Evolutionary conservation across 2,329 filamentous ascomycete genomes (phyloP), one percentile per base, ranked within the genome.

Genomic region (Madurella fahalii): DNA sequence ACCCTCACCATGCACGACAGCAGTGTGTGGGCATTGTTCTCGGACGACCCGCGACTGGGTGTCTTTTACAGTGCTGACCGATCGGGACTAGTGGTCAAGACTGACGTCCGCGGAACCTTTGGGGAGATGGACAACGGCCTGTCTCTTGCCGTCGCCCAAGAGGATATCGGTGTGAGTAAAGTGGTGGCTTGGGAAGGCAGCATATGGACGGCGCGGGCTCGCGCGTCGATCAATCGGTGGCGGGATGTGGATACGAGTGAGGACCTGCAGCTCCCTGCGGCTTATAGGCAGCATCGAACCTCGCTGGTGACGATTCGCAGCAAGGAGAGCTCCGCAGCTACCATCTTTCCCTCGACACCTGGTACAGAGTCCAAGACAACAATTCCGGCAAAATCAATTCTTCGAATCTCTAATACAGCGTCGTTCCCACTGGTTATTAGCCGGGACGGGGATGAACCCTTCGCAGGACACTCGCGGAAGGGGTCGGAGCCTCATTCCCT

Each of bases 1-100:
- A 99, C 94, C 0, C 81, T 99, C 64, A 96, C 92, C 52, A 99
- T 99, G 94, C 94, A 99, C 73, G 95, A 95, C 67, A 91, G 96
- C 67, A 96, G 92, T 68, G 90, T 99, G 18, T 99, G 94, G 94
- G 95, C 90, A 1, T 78, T 99, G 18, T 95, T 88, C 71, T 96
- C 94, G 0, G 86, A 93, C 51, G 84, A 95, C 64, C 91, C 92
- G 0, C 81, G 87, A 55, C 80, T 99, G 4, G 86, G 87, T 9
- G 82, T 96, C 31, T 97, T 99, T 71, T 97, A 97, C 74, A 97
- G 93, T 53, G 89, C 87, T 63, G 94, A 99, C 71, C 86, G 93
- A 49, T 92, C 90, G 1, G 94, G 94, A 2, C 73, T 96, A 58
- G 86, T 99, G n/a, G 93, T 91, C 52, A 99, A 97, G 77, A 97